Evolutionary conservation across 345 rosid species (phyloP), one percentile per base, ranked within the genome.

Genomic region (Pugionium cornutum): DNA sequence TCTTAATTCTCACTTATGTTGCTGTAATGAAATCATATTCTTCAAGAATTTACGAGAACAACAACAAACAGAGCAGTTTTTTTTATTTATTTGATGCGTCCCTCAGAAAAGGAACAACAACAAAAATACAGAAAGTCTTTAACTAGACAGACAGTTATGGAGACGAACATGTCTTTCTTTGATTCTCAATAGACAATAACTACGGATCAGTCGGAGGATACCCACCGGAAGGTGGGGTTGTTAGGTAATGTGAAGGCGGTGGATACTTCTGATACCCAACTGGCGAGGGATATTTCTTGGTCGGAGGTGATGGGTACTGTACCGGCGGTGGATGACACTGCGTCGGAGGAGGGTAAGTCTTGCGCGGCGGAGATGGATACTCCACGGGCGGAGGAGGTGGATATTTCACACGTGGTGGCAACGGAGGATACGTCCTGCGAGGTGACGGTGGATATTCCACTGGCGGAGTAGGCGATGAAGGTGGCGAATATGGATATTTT

Each of bases 141-240:
- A 7, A 52, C 2, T 61, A 47, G 42, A 41, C 31, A 42, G 27
- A 43, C 27, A 53, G 44, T 33, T 53, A 8, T 50, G 10, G 30
- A 28, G 31, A 68, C 48, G 4, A 42, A 36, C 30, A n/a, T 35
- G 25, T 53, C 48, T 42, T 64, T 62, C 6, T 54, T 70, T 54
- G 25, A 25, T 56, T 47, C n/a, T 35, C 0, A 54, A 7, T 66
- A 5, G 18, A 18, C 18, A 46, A 6, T 33, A 18, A 54, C 48
- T 65, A 65, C 6, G 60, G 66, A 29, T 49, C 37, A 3, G 27
- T 41, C 18, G 70, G 67, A 34, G 77, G 54, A 59, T 71, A 53
- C 3, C 62, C 67, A 27, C 77, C 64, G 67, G 31, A 37, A 25
- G 46, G 51, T 46, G 76, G 69, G 1, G 78, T 70, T 31, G 64